Conservation (phyloP, 257 asterid species). For the Jaltomata sinuosa region DNA sequence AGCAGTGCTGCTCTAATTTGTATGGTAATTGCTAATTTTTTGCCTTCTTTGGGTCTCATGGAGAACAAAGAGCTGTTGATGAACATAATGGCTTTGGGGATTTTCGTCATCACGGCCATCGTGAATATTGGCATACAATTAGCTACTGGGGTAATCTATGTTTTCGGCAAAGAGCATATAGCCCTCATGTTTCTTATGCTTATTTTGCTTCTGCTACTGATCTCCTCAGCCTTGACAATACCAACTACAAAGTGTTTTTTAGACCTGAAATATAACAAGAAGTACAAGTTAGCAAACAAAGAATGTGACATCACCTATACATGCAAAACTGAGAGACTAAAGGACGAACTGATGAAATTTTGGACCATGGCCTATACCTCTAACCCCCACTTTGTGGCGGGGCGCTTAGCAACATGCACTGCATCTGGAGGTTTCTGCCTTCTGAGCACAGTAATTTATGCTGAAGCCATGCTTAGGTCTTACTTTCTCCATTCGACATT, state of each 20-base stretch:
- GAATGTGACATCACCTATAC: conserved; percentile 18
- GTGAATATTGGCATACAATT: conserved; percentile 10
- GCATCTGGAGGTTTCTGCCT: conserved; percentile 79
- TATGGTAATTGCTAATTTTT: conserved; percentile 9
- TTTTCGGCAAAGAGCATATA: conserved; percentile 45
- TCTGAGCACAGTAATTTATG: conserved; percentile 34
- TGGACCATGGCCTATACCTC: conserved; percentile 97
- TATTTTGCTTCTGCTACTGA: conserved; percentile 27
- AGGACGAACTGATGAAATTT: conserved; percentile 41
- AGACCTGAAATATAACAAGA: conserved; percentile 42
- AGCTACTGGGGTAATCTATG: conserved; percentile 4
- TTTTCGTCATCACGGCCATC: conserved; percentile 11
- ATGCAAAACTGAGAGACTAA: conserved; percentile 28
- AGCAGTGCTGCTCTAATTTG: conserved; percentile 5
- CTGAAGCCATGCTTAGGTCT: conserved; percentile 54
- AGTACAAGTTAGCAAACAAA: conserved; percentile 23
- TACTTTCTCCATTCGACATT: conserved; percentile 41
- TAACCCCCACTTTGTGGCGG: conserved; percentile 69
- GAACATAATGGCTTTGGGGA: conserved; percentile 7
- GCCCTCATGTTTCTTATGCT: conserved; percentile 40
- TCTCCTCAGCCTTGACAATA: conserved; percentile 52
- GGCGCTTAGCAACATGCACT: conserved; percentile 64
- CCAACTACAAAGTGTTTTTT: conserved; percentile 48
- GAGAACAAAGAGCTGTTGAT: background rate
- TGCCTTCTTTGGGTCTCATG: conserved; percentile 10